Evolutionary conservation across 1,284 basidiomycete genomes (phyloP).

Genomic region (Ceratobasidium sp.): DNA sequence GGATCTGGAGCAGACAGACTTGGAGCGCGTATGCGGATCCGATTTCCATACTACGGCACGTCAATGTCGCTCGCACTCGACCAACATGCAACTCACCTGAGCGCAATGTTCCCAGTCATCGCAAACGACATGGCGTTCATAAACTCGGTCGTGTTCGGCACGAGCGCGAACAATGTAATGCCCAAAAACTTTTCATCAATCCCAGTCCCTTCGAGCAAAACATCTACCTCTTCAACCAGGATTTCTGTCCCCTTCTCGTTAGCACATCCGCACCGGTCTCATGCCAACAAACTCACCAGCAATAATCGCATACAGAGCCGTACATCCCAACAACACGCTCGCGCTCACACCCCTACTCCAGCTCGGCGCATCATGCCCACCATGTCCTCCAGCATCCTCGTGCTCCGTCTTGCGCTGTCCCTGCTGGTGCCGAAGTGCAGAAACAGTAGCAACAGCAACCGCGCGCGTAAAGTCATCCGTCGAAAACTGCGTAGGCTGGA

Average conservation of each 20-base stretch:
- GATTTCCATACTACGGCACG: constrained; percentile 90
- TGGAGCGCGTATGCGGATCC: constrained; percentile 99
- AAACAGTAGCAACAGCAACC: constrained; percentile 91
- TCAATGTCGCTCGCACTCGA: background rate
- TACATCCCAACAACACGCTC: constrained; percentile 89
- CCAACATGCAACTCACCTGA: constrained; percentile 72
- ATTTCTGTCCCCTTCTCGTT: constrained; percentile 72
- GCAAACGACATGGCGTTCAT: constrained; percentile 99
- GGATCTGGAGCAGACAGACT: constrained; percentile 97
- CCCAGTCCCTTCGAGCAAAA: constrained; percentile 91
- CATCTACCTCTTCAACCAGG: constrained; percentile 95
- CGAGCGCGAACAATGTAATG: constrained; percentile 95
- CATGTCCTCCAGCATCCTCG: constrained; percentile 72
- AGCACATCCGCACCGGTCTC: background rate
- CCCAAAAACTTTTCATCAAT: constrained; percentile 99
- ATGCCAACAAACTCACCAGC: constrained; percentile 73
- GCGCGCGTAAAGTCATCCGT: constrained; percentile 91
- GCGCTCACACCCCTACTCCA: constrained; percentile 92
- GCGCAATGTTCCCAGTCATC: constrained; percentile 95
- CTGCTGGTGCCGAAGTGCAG: constrained; percentile 79
- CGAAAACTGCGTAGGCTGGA: constrained; percentile 71
- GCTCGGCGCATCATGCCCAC: constrained; percentile 95
- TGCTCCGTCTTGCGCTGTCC: constrained; percentile 48
- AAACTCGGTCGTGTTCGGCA: constrained; percentile 99
- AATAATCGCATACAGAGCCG: constrained; percentile 94